A percentile compares a stretch with the other conserved stretches of the same genome.
Conservation (phyloP, 2,329 filamentous ascomycete species). For the Colletotrichum theobromicola region DNA sequence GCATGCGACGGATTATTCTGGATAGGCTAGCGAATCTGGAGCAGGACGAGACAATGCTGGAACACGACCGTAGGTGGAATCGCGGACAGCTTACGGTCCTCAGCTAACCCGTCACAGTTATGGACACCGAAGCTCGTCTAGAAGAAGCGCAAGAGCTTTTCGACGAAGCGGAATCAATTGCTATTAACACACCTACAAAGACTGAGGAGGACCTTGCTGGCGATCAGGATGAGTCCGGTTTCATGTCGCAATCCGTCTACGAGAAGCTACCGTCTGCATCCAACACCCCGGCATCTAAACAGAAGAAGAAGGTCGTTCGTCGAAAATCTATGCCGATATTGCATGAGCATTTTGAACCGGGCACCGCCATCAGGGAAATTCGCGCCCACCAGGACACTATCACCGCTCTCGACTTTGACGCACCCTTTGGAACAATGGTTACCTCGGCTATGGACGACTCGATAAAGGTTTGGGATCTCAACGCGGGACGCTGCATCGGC, state of each 20-base stretch:
- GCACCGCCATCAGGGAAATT: slow-evolving; percentile 86
- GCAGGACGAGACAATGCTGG: slow-evolving; percentile 86
- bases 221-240: slow-evolving; percentile 60
- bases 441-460: slow-evolving; percentile 92
- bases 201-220: slow-evolving; percentile 59
- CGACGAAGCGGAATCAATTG: slow-evolving; percentile 63
- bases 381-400: slow-evolving; percentile 88
- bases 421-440: slow-evolving; percentile 95
- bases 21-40: slow-evolving; percentile 86
- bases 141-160: slow-evolving; percentile 66
- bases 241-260: slow-evolving; percentile 99
- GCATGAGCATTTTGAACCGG: slow-evolving; percentile 93
- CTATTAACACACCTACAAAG: slow-evolving; percentile 54
- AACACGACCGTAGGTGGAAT: slow-evolving; percentile 76
- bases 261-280: slow-evolving; percentile 76
- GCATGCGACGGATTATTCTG: slow-evolving; percentile 90
- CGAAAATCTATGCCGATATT: slow-evolving; percentile 91
- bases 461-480: slow-evolving; percentile 95
- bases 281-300: slow-evolving; percentile 54
- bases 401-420: slow-evolving; percentile 93
- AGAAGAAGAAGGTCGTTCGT: slow-evolving; percentile 62
- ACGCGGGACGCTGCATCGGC: slow-evolving; percentile 90
- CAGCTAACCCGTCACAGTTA: slow-evolving; percentile 52
- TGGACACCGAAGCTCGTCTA: slow-evolving; percentile 66
- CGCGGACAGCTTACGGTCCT: background rate